phyloP scores from a whole-genome alignment of 305 asterid species.

The Fraxinus xanthoxyloides region DNA sequence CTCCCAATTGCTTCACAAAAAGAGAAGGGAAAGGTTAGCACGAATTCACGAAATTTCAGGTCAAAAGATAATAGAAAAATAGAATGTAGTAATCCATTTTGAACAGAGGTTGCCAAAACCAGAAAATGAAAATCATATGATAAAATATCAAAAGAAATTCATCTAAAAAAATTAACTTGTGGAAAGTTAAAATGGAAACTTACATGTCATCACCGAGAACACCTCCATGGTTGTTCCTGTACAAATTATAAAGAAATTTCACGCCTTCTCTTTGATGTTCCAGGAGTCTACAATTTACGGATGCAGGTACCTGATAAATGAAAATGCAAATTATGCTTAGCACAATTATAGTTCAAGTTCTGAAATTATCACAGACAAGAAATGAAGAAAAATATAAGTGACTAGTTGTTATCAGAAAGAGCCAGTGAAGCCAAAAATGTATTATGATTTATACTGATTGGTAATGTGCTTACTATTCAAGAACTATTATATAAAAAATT shows the following conservation, averaged over 20 bases:
- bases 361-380: background rate
- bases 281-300: slow-evolving; percentile 87
- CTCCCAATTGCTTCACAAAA: background rate
- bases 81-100: background rate
- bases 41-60: background rate
- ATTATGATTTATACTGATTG: background rate
- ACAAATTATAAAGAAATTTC: slow-evolving; percentile 72
- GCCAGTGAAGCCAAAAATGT: background rate
- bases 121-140: background rate
- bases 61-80: background rate
- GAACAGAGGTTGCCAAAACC: background rate
- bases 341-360: background rate
- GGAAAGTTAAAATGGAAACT: slow-evolving; percentile 31
- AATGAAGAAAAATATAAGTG: background rate
- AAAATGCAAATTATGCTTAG: background rate
- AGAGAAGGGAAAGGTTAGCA: background rate
- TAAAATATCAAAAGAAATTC: background rate
- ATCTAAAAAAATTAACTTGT: background rate
- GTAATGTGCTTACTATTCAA: background rate
- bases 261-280: slow-evolving; percentile 92
- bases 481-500: background rate
- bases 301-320: slow-evolving; percentile 71
- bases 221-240: slow-evolving; percentile 89
- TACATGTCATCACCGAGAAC: slow-evolving; percentile 96
- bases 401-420: background rate